phyloP scores from a whole-genome alignment of 2,329 filamentous ascomycete species.

The Aphanocladium album region DNA sequence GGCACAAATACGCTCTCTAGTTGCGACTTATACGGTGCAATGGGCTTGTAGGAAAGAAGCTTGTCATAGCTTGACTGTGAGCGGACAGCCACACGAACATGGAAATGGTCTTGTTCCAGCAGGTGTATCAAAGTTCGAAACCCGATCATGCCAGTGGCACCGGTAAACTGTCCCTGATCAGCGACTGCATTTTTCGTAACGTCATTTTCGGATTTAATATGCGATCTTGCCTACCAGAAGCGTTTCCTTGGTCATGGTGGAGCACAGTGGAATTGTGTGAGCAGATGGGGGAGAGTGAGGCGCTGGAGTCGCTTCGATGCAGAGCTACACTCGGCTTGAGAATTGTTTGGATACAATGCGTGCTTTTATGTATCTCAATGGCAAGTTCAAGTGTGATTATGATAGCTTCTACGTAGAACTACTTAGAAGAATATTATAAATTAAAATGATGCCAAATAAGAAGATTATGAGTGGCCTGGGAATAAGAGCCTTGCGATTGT shows the following conservation, averaged over 20 bases:
- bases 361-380: not conserved
- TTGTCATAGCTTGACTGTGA: conserved; percentile 16
- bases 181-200: not conserved
- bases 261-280: not conserved
- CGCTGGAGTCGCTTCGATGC: too few species aligned
- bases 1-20: conserved; percentile 29
- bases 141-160: conserved; percentile 27
- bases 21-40: conserved; percentile 11
- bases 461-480: not conserved
- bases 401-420: not conserved
- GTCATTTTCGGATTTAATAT: not conserved
- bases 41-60: not conserved
- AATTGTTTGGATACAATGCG: not conserved
- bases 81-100: conserved; percentile 26
- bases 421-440: not conserved
- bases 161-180: conserved; percentile 19
- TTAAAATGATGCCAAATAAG: not conserved
- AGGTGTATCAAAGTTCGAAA: conserved; percentile 22
- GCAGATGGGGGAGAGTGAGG: not conserved
- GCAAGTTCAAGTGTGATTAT: too few species aligned
- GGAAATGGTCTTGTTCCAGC: conserved; percentile 21
- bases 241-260: conserved; percentile 1
- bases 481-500: not conserved
- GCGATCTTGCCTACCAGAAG: not conserved
- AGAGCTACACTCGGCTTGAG: too few species aligned